Base-by-base conservation (phyloP, 495 filamentous ascomycete species). In the Cercophora newfieldiana region DNA sequence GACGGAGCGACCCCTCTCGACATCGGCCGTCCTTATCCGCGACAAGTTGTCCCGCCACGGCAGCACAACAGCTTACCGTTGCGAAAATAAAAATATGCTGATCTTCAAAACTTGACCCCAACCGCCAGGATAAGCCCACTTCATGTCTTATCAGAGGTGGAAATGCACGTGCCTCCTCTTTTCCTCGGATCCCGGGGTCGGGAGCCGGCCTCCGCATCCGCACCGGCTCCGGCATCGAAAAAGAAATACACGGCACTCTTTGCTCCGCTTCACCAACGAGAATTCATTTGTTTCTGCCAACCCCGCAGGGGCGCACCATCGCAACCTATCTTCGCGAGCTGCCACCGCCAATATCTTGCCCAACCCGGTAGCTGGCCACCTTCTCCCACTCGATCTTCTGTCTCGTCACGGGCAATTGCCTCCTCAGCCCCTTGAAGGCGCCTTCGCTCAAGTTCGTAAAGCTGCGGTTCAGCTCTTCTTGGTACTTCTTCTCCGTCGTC, bases 341-440 rank as follows among this genome's bases (percentile, higher is more conserved):
- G 31, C 82, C 84, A 7, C 83, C 81, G n/a, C 86, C 84, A 70
- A 91, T 89, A 67, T 89, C 89, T 77, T 91, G 88, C 60, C 88
- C 89, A 72, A 97, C 79, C 61, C 93, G 79, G 79, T 99, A 99
- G 66, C 92, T 93, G n/a, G 91, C 89, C 68, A 99, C 92, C 82
- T 97, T 98, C 78, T 99, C 95, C 96, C 96, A 99, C 79, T 98
- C 95, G 59, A 99, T 92, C 85, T 97, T 97, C 83, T 99, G 96
- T 75, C 96, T 87, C 64, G 95, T 98, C 48, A 99, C 90, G 7
- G 96, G 96, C 73, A 99, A 80, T 77, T 98, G 96, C 75, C 96
- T 86, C 69, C 96, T 86, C 72, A 99, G 80, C 14, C 87, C 85
- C 87, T 98, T 98, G 80, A 99, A 99, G 4, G 91, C 89, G 1